Percentiles rank a stretch among this genome's conserved stretches.
These are phyloP conservation scores for Cryoendolithus antarcticus DNA, from an alignment of 2,329 filamentous ascomycete genomes.

Conservation along the genomic window DNA sequence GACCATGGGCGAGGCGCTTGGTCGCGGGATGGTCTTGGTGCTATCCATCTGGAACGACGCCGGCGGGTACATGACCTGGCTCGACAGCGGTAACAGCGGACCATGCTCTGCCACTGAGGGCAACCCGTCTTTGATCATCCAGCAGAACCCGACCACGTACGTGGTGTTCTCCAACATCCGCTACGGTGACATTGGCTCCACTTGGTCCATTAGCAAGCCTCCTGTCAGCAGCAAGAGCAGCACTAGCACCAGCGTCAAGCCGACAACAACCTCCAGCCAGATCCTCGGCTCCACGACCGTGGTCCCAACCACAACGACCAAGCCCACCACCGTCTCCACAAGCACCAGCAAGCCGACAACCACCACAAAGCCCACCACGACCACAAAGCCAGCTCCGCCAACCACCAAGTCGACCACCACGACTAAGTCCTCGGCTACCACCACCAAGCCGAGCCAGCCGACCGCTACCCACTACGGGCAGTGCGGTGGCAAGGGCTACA, in stretches of 20 bases:
- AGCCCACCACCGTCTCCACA: not conserved
- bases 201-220: constrained; percentile 15
- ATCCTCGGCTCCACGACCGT: not conserved
- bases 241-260: not conserved
- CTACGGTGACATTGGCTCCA: constrained; percentile 49
- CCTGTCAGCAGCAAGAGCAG: not conserved
- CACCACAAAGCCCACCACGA: not conserved
- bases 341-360: not conserved
- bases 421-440: not conserved
- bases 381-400: not conserved
- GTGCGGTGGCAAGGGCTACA: constrained; percentile 25
- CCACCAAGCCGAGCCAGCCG: constrained; percentile 1
- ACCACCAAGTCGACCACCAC: constrained; percentile 1
- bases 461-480: constrained; percentile 12
- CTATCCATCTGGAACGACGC: constrained; percentile 55
- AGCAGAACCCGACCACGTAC: constrained; percentile 31
- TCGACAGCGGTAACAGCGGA: constrained; percentile 44
- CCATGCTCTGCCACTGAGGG: constrained; percentile 45
- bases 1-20: constrained; percentile 42
- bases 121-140: constrained; percentile 34
- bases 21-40: constrained; percentile 49
- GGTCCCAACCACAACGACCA: not conserved
- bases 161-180: constrained; percentile 45
- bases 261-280: not conserved
- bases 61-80: constrained; percentile 58